Evolutionary conservation across 441 rosid genomes (phyloP), one percentile per base, ranked within the genome.

Genomic region (Omphalea diandra): DNA sequence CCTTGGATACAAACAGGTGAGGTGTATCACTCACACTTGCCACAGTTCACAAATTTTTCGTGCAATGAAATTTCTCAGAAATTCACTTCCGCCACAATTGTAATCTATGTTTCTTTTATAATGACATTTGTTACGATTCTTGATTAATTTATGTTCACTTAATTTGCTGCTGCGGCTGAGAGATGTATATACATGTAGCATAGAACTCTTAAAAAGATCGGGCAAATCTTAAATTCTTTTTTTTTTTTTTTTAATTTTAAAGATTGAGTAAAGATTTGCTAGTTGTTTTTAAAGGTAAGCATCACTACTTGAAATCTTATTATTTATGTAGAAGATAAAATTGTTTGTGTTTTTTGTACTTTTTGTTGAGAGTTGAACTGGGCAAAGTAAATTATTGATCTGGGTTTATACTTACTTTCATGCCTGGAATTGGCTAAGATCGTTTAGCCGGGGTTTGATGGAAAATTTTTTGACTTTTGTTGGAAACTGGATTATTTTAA

Each of bases 211-310:
- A 40, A 47, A 65, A 35, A 44, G 65, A 50, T 62, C 67, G 38
- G 31, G 29, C 72, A 27, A 33, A 69, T 69, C 33, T 60, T 41
- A 2, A 27, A 5, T 6, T 60, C 9, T 38, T 71, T 22, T 70
- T 43, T 41, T n/a, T n/a, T n/a, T n/a, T n/a, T n/a, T n/a, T n/a
- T n/a, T n/a, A n/a, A n/a, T n/a, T n/a, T n/a, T n/a, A n/a, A n/a
- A n/a, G n/a, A n/a, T n/a, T n/a, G n/a, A 57, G 36, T 46, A 18
- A 46, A 60, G 66, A 69, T 60, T 59, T 46, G 46, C 58, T 32
- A 47, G 47, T 35, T 32, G n/a, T 22, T 7, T 69, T 40, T 53
- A 32, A 44, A 64, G 70, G 75, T 63, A 35, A 4, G 24, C 20
- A 27, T 41, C 49, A 68, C 24, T 24, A 47, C 2, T 66, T 49